Conservation (phyloP, 371 early-diverging fungal genomes). For the Apophysomyces ossiformis region DNA sequence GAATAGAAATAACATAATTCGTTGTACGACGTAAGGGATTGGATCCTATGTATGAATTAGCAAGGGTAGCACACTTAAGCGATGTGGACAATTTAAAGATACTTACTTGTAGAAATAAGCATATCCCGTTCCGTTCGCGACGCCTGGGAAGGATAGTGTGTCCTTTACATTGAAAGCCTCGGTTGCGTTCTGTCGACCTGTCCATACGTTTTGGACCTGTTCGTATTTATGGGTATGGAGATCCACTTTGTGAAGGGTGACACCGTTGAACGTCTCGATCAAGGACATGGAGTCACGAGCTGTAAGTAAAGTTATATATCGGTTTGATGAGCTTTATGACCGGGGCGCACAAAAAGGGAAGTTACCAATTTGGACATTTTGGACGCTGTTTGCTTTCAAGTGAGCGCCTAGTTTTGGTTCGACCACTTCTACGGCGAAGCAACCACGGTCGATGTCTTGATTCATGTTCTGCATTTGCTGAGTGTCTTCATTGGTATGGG, state of each 20-base stretch:
- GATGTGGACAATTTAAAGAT: too few species aligned
- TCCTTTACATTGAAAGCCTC: constrained; percentile 27
- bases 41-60: constrained; percentile 15
- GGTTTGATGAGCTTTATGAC: too few species aligned
- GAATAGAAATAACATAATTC: constrained; percentile 27
- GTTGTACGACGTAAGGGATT: constrained; percentile 16
- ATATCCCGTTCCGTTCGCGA: constrained; percentile 2
- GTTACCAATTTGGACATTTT: constrained; percentile 18
- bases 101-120: constrained; percentile 33
- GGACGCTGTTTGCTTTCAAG: constrained; percentile 9
- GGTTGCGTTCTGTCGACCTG: constrained; percentile 4
- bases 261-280: constrained; percentile 15
- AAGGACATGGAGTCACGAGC: constrained; percentile 23
- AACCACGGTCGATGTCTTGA: constrained; percentile 27
- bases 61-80: not conserved
- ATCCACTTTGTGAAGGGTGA: constrained; percentile 21
- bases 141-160: constrained; percentile 2
- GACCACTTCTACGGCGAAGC: constrained; percentile 26
- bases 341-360: not conserved
- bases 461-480: constrained; percentile 16
- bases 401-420: constrained; percentile 22
- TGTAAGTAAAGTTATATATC: not conserved
- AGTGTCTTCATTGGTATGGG: constrained; percentile 24
- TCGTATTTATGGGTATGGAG: constrained; percentile 11
- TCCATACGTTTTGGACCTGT: constrained; percentile 23